Evolutionary conservation across 805 yeast genomes (phyloP).

Genomic region (Ogataea naganishii): DNA sequence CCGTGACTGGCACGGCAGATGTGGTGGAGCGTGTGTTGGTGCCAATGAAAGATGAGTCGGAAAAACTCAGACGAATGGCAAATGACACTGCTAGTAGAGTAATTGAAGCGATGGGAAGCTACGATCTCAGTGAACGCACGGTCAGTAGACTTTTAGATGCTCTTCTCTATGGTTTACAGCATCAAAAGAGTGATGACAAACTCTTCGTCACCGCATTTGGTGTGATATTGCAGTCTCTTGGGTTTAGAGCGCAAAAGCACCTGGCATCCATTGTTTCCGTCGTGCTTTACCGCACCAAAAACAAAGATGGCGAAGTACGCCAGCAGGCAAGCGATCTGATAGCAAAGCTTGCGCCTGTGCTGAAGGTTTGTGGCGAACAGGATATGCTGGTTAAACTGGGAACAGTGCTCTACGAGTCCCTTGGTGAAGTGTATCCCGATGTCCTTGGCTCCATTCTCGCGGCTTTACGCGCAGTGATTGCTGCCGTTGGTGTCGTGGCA

Average conservation of each 20-base stretch:
- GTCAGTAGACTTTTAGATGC: constrained; percentile 73
- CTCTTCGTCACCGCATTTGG: constrained; percentile 57
- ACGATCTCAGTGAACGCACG: constrained; percentile 52
- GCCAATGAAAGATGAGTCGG: constrained; percentile 74
- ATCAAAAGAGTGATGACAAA: constrained; percentile 51
- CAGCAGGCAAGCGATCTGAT: constrained; percentile 81
- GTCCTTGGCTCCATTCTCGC: constrained; percentile 79
- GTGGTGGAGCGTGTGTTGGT: constrained; percentile 49
- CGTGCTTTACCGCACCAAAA: constrained; percentile 62
- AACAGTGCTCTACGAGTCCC: constrained; percentile 73
- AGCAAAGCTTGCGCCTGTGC: constrained; percentile 53
- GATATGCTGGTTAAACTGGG: constrained; percentile 60
- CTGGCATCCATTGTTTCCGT: constrained; percentile 65
- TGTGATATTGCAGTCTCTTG: constrained; percentile 52
- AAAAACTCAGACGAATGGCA: constrained; percentile 70
- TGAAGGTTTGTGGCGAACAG: constrained; percentile 56
- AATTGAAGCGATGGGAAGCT: constrained; percentile 38
- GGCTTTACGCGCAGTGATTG: constrained; percentile 59
- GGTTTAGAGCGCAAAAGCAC: constrained; percentile 59
- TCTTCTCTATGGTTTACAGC: constrained; percentile 69
- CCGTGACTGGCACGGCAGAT: constrained; percentile 55
- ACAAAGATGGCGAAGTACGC: constrained; percentile 62
- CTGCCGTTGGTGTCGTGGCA: constrained; percentile 46
- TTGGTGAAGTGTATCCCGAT: constrained; percentile 93
- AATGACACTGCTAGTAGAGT: constrained; percentile 60